Evolutionary conservation across 2,329 filamentous ascomycete genomes (phyloP).

Genomic region (Pestalotiopsis sp.): DNA sequence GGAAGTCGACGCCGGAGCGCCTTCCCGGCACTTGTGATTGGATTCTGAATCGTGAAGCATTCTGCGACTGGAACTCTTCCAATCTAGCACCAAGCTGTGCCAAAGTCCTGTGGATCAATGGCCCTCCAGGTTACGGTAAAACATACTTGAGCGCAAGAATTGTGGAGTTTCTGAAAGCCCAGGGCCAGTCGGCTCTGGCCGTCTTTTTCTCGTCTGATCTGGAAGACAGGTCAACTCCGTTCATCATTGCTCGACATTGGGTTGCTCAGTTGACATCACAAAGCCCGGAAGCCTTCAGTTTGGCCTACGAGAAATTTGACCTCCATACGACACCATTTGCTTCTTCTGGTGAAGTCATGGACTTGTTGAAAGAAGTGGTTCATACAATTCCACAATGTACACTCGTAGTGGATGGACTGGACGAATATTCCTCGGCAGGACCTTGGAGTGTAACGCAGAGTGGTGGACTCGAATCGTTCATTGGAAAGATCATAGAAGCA

Average conservation of each 20-base stretch:
- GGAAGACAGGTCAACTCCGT: slow-evolving; percentile 15
- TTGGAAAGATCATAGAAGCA: neutral
- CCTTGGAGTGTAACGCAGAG: slow-evolving; percentile 22
- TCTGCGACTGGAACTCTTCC: neutral
- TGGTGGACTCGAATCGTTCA: neutral
- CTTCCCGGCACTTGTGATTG: neutral
- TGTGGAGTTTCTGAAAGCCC: slow-evolving; percentile 22
- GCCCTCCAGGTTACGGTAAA: slow-evolving; percentile 35
- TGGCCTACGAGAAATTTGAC: slow-evolving; percentile 10
- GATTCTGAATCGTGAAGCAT: neutral
- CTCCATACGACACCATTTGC: slow-evolving; percentile 13
- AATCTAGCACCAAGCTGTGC: neutral
- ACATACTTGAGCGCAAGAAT: slow-evolving; percentile 34
- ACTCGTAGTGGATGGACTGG: slow-evolving; percentile 36
- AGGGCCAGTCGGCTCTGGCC: neutral
- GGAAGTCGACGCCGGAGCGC: neutral
- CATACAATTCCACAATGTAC: slow-evolving; percentile 19
- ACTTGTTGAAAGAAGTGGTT: slow-evolving; percentile 14
- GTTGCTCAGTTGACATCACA: slow-evolving; percentile 24
- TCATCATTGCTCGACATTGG: slow-evolving; percentile 32
- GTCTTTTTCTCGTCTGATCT: neutral
- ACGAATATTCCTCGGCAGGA: slow-evolving; percentile 33
- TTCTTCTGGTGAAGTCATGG: slow-evolving; percentile 13
- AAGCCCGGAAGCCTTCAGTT: slow-evolving; percentile 18
- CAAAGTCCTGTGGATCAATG: slow-evolving; percentile 35